A percentile compares a stretch with the other conserved stretches of the same genome.
Evolutionary conservation across 495 filamentous ascomycete species (phyloP).

Genomic region (Cairneyella variabilis): DNA sequence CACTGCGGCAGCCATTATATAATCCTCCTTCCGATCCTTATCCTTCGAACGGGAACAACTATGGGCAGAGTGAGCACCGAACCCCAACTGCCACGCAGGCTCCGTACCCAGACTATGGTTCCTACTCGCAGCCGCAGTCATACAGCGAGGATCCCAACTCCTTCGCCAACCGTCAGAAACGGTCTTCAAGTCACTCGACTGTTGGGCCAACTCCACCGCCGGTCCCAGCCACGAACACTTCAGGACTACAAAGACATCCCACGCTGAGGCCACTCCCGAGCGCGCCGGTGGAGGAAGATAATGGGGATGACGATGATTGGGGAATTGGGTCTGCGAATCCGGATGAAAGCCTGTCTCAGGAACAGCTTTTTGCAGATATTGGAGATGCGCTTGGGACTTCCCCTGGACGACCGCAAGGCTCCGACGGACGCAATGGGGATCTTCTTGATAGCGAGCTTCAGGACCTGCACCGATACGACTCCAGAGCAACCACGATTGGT

Average conservation of each 20-base stretch:
- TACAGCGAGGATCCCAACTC: conserved; percentile 12
- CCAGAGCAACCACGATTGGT: conserved; percentile 42
- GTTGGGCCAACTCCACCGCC: conserved; percentile 1
- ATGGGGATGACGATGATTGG: conserved; percentile 37
- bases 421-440: conserved; percentile 23
- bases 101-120: conserved; percentile 19
- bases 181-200: conserved; percentile 12
- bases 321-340: conserved; percentile 29
- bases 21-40: conserved; percentile 18
- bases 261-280: conserved; percentile 52
- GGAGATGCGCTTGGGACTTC: conserved; percentile 33
- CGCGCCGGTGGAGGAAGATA: conserved; percentile 41
- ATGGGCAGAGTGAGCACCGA: conserved; percentile 12
- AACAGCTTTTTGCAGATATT: conserved; percentile 51
- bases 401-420: conserved; percentile 31
- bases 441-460: conserved; percentile 38
- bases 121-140: conserved; percentile 9
- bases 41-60: conserved; percentile 17
- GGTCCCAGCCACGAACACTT: conserved; percentile 24
- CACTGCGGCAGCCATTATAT: conserved; percentile 17
- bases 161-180: conserved; percentile 15
- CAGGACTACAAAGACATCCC: conserved; percentile 44
- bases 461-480: conserved; percentile 44
- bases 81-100: conserved; percentile 7
- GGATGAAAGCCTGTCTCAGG: conserved; percentile 40